These are phyloP conservation scores for Venturia asperata DNA, from an alignment of 2,329 filamentous ascomycete species.

Conservation along the genomic window DNA sequence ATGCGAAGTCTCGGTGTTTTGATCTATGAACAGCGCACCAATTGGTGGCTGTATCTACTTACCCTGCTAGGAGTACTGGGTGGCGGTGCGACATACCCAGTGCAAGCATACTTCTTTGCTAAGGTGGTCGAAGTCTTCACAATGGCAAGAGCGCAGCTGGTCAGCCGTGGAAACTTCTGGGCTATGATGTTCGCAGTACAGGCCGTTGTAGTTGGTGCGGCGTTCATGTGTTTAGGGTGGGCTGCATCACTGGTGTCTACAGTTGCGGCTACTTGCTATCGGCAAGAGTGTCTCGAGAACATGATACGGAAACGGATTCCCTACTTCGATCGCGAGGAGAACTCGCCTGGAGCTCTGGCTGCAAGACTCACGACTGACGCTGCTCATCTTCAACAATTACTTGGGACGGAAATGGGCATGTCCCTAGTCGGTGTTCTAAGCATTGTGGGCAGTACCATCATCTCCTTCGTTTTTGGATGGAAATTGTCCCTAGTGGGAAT, in stretches of 20 bases:
- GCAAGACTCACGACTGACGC: conserved; percentile 51
- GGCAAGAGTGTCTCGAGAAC: conserved; percentile 54
- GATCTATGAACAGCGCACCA: conserved; percentile 30
- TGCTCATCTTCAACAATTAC: conserved; percentile 54
- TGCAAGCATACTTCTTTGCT: conserved; percentile 36
- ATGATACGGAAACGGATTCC: conserved; percentile 52
- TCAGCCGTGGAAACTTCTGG: conserved; percentile 50
- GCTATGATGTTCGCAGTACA: conserved; percentile 58
- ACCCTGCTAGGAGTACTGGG: conserved; percentile 28
- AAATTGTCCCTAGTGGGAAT: conserved; percentile 63
- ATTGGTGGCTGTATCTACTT: conserved; percentile 30
- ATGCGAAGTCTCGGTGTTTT: conserved; percentile 30
- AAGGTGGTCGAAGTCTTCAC: conserved; percentile 34
- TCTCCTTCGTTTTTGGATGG: conserved; percentile 68
- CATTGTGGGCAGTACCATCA: conserved; percentile 55
- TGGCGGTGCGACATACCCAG: conserved; percentile 32
- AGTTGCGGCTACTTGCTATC: conserved; percentile 44
- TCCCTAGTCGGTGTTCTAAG: conserved; percentile 59
- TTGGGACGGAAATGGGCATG: conserved; percentile 53
- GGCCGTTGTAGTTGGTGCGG: conserved; percentile 46
- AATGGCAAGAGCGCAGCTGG: conserved; percentile 25
- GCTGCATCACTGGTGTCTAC: conserved; percentile 21
- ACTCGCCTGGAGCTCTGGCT: conserved; percentile 55
- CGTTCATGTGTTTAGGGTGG: conserved; percentile 46
- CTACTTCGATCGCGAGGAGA: conserved; percentile 55